Conservation (phyloP, 129 eudicot genomes). For the Arctium minus region DNA sequence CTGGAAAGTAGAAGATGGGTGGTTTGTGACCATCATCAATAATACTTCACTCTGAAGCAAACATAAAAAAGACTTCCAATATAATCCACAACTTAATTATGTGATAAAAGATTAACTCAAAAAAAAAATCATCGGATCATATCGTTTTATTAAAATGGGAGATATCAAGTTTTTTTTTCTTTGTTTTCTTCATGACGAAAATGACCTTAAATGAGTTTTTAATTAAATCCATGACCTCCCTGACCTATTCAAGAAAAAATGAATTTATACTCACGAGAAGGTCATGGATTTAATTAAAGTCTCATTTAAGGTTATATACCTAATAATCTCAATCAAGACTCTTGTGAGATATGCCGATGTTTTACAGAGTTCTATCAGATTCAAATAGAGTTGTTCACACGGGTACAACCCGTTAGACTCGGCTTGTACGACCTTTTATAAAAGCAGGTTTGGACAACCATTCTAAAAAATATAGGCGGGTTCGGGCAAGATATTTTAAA, state of each 20-base stretch:
- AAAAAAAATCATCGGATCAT: neutral
- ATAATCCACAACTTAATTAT: neutral
- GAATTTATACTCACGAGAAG: too few relatives aligned
- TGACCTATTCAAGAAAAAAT: too few relatives aligned
- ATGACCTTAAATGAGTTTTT: too few relatives aligned
- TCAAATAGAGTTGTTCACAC: neutral
- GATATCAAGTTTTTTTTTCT: neutral
- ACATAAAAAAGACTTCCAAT: neutral
- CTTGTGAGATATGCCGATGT: neutral
- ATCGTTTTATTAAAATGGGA: neutral
- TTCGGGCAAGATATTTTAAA: too few relatives aligned
- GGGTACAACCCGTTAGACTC: too few relatives aligned
- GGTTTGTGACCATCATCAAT: constrained; percentile 7
- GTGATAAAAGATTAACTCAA: neutral
- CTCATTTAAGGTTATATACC: too few relatives aligned
- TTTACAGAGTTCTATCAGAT: neutral
- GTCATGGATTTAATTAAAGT: too few relatives aligned
- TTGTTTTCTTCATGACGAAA: too few relatives aligned
- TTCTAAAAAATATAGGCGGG: too few relatives aligned
- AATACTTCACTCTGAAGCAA: constrained; percentile 28
- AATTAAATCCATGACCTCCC: too few relatives aligned
- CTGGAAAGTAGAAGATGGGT: constrained; percentile 20
- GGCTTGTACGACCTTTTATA: too few relatives aligned
- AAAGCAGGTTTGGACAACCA: too few relatives aligned
- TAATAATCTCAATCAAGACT: neutral